A percentile compares a stretch with the other conserved stretches of the same genome.
Conservation (phyloP, 2,329 filamentous ascomycete species). For the Tolypocladium paradoxum region DNA sequence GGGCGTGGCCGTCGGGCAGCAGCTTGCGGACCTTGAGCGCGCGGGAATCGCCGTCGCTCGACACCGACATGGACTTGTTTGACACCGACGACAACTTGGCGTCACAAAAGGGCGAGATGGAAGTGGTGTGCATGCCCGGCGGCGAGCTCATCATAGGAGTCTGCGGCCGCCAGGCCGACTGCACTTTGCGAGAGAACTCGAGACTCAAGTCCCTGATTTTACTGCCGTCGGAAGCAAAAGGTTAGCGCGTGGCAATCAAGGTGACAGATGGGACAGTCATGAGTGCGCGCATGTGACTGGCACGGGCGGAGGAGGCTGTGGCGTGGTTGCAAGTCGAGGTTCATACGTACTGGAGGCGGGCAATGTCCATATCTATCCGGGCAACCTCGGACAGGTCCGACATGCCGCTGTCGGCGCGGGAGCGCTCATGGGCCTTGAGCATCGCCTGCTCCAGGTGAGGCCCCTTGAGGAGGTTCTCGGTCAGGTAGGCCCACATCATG, state of each 20-base stretch:
- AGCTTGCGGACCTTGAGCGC: slow-evolving; percentile 12
- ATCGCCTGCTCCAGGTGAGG: slow-evolving; percentile 19
- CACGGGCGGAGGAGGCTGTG: background rate
- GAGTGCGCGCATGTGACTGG: background rate
- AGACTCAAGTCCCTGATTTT: slow-evolving; percentile 23
- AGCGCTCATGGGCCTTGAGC: slow-evolving; percentile 16
- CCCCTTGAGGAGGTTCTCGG: slow-evolving; percentile 21
- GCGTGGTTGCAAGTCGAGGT: background rate
- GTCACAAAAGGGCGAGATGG: slow-evolving; percentile 13
- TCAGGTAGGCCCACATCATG: slow-evolving; percentile 20
- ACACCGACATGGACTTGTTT: slow-evolving; percentile 5
- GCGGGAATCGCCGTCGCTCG: slow-evolving; percentile 11
- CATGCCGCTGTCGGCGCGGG: slow-evolving; percentile 11
- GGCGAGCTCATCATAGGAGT: slow-evolving; percentile 5
- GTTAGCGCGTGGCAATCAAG: slow-evolving; percentile 1
- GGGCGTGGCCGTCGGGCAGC: slow-evolving; percentile 8
- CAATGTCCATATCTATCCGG: slow-evolving; percentile 20
- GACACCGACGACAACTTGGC: slow-evolving; percentile 6
- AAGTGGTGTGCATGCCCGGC: slow-evolving; percentile 8
- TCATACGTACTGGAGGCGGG: slow-evolving; percentile 21
- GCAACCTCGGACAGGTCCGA: slow-evolving; percentile 18
- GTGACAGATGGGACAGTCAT: background rate
- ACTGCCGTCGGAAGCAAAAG: slow-evolving; percentile 9
- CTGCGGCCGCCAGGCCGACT: slow-evolving; percentile 18
- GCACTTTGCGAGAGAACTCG: slow-evolving; percentile 22